Conservation (phyloP, 2,329 filamentous ascomycete genomes). For the Fusarium begoniae region DNA sequence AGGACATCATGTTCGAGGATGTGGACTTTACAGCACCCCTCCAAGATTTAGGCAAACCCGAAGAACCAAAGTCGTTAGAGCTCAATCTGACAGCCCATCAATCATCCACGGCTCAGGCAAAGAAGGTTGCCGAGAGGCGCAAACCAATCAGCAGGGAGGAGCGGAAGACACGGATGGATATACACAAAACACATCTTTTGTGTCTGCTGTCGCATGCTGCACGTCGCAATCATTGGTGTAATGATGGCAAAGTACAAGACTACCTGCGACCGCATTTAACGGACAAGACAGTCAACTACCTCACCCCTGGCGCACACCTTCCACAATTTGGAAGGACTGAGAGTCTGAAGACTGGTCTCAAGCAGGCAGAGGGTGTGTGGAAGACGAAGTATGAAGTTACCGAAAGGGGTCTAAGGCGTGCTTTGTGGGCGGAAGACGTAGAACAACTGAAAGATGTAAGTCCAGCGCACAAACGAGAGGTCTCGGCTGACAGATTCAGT, state of each 20-base stretch:
- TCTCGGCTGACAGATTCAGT: slow-evolving; percentile 52
- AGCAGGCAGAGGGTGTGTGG: slow-evolving; percentile 74
- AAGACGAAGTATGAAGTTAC: slow-evolving; percentile 75
- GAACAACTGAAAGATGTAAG: slow-evolving; percentile 68
- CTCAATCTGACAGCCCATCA: slow-evolving; percentile 63
- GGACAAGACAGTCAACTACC: slow-evolving; percentile 69
- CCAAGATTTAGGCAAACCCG: slow-evolving; percentile 31
- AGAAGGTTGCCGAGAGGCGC: slow-evolving; percentile 52
- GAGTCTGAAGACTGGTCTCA: slow-evolving; percentile 81
- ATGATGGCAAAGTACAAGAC: slow-evolving; percentile 74
- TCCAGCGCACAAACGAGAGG: slow-evolving; percentile 6
- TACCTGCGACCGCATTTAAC: slow-evolving; percentile 72
- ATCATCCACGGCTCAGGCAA: slow-evolving; percentile 44
- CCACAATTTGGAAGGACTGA: slow-evolving; percentile 80
- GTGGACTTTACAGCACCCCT: slow-evolving; percentile 53
- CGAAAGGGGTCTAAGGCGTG: slow-evolving; percentile 72
- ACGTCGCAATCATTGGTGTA: slow-evolving; percentile 88
- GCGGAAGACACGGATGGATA: slow-evolving; percentile 68
- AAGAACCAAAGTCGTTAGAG: slow-evolving; percentile 53
- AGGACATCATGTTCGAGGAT: slow-evolving; percentile 59
- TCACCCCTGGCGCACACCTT: slow-evolving; percentile 73
- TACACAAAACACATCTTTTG: slow-evolving; percentile 88
- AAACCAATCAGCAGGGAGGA: slow-evolving; percentile 65
- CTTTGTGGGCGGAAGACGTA: slow-evolving; percentile 78
- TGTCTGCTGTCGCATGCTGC: slow-evolving; percentile 83